These are phyloP conservation scores for Letharia columbiana DNA, from an alignment of 495 filamentous ascomycete genomes.

Conservation along the genomic window DNA sequence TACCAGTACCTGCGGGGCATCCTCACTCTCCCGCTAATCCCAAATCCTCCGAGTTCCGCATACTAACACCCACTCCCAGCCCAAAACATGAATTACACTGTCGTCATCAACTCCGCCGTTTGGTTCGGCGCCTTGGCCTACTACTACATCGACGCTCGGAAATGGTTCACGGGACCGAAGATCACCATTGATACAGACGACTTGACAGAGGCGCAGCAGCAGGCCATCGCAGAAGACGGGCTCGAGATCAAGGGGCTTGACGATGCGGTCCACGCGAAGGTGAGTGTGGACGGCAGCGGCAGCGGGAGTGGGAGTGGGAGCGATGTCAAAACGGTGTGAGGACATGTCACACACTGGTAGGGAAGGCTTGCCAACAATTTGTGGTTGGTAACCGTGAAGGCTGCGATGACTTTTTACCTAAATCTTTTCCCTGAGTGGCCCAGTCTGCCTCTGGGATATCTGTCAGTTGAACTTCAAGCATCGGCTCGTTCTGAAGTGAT, in stretches of 20 bases:
- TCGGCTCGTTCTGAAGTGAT: too few species aligned
- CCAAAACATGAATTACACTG: slow-evolving; percentile 56
- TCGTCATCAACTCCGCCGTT: slow-evolving; percentile 55
- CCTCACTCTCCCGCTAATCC: background rate
- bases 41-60: background rate
- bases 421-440: too few species aligned
- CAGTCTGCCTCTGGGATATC: too few species aligned
- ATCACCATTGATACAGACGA: slow-evolving; percentile 49
- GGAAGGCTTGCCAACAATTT: too few species aligned
- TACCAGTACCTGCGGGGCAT: background rate
- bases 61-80: slow-evolving; percentile 24
- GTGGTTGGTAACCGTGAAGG: too few species aligned
- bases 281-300: background rate
- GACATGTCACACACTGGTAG: background rate
- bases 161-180: slow-evolving; percentile 68
- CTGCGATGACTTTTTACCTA: too few species aligned
- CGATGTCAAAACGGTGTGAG: background rate
- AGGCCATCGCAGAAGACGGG: slow-evolving; percentile 20
- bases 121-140: slow-evolving; percentile 55
- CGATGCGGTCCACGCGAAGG: background rate
- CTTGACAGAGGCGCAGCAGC: slow-evolving; percentile 25
- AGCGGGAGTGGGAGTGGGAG: slow-evolving; percentile 1
- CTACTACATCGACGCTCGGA: slow-evolving; percentile 55
- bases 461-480: too few species aligned
- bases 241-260: slow-evolving; percentile 17